Evolutionary conservation across 2,329 filamentous ascomycete species (phyloP), one percentile per base, ranked within the genome.

Genomic region (Talaromyces sp.): DNA sequence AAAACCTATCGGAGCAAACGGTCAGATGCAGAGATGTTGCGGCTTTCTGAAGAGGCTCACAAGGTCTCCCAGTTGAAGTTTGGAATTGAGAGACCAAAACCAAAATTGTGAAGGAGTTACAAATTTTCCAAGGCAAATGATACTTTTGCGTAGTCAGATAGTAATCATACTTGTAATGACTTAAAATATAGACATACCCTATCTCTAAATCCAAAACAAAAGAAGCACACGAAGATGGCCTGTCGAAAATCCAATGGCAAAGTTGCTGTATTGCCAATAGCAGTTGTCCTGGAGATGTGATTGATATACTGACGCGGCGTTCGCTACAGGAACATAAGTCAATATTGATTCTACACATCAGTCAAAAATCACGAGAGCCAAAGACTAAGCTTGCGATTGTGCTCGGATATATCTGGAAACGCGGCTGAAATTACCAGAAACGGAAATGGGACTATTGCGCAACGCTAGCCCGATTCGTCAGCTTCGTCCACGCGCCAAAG

Each of bases 21-120:
- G 4, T 73, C 69, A 1, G 68, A 72, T 49, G 36, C 40, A 7
- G 69, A 68, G 34, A 70, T 68, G 64, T 5, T 70, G 10, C 66
- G 64, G 31, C 34, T 67, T 27, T 71, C 68, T 0, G 53, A 69
- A 34, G 65, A 58, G 25, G 63, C 66, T 13, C 40, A 68, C 7
- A 29, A 60, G 38, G 58, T 65, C n/a, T 34, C 65, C 13, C 53
- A 66, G 34, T 53, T 64, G 65, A 6, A 15, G 34, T 10, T 31
- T 51, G 25, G 1, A 29, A 31, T 5, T 36, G 19, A 34, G 6
- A 56, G 49, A 34, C 22, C 29, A 19, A 63, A 56, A 38, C 5
- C 29, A 13, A 36, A 27, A n/a, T 5, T 43, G 3, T 63, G 22
- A 63, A 45, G 8, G 3, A 10, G 38, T 36, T 10, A 11, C 2